Evolutionary conservation across 2,329 filamentous ascomycete species (phyloP), one percentile per base, ranked within the genome.

Genomic region (Rasamsonia emersonii): DNA sequence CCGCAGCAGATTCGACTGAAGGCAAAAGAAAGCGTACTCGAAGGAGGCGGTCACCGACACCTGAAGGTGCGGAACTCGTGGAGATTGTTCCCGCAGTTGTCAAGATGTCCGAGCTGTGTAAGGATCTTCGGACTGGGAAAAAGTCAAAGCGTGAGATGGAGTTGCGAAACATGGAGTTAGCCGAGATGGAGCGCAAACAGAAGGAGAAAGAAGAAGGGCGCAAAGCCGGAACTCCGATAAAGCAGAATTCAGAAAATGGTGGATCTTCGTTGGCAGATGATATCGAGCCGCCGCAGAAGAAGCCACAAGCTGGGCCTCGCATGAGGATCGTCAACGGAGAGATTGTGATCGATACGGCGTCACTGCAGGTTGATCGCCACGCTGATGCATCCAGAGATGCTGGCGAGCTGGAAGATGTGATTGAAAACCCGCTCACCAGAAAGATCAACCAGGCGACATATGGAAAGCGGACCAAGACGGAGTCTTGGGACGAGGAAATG

Each of bases 91-190:
- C 72, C 0, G 59, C 65, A 9, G 56, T 61, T 13, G 60, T 72
- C 3, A 73, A 67, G 32, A 79, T 80, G 75, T 67, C 62, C 18
- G 68, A 74, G 27, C 53, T 79, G 2, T 71, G 67, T 42, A 67
- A 62, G 31, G 70, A 73, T 41, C 53, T 64, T 20, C 57, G 62
- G n/a, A 64, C 63, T 1, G 75, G 75, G 27, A 72, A 67, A 41
- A 65, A 67, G 23, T 79, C 75, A 0, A 64, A 67, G 37, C 64
- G 67, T 4, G 75, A 78, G 43, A 67, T 62, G 32, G 65, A 71
- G 40, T 64, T 80, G 55, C 67, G 68, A 6, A 63, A 64, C 33
- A 67, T 77, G 35, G 69, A 79, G 42, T 66, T 69, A 60, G 65
- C 59, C 2, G 72, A 75, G 36, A 63, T 71, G 18, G 64, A 60